Base-by-base conservation (phyloP, 805 yeast genomes). In the Metschnikowia rubicola region DNA sequence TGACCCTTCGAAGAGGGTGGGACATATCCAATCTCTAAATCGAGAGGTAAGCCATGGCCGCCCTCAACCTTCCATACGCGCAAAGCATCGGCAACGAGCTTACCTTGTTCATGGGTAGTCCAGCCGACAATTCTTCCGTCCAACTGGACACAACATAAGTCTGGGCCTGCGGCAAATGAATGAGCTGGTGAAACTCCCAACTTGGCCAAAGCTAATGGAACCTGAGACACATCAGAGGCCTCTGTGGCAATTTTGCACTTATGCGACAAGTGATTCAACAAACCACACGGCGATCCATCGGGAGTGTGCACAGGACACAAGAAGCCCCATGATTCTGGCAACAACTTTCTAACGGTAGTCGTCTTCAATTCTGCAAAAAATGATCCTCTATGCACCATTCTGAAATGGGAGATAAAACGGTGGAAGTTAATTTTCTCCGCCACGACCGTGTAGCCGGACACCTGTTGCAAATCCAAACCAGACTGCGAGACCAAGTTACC, bases 331-430 rank as follows among this genome's bases (percentile, higher is more conserved):
- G 97, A 88, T 68, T 94, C 99, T 1, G 99, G 99, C 48, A 94
- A 78, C 60, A 94, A 75, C 67, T 94, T 94, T 75, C 99, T 83
- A 41, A 94, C 99, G 1, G 98, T 86, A 21, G 99, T 94, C 36
- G 99, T 94, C 66, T 94, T 94, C 71, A 94, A 79, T 68, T 92
- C 96, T 38, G 99, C 97, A 67, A 94, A 94, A 83, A 94, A 94
- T 55, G 98, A 89, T 70, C 99, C 99, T 81, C 99, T 86, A 71
- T 94, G 99, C 44, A 94, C 98, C 99, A 94, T 94, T 72, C 99
- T 78, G 79, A 94, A 94, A 75, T 94, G 99, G n/a, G 98, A 84
- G 55, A 94, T 83, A 74, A 94, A 94, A 64, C 99, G 86, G 70
- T 94, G 86, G 78, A 90, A 94, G 67, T 94, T 94, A 70, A 94